Percentiles rank a stretch among this genome's conserved stretches.
phyloP scores from a whole-genome alignment of 139 green algal species.

The Spirogloea muscicola region DNA sequence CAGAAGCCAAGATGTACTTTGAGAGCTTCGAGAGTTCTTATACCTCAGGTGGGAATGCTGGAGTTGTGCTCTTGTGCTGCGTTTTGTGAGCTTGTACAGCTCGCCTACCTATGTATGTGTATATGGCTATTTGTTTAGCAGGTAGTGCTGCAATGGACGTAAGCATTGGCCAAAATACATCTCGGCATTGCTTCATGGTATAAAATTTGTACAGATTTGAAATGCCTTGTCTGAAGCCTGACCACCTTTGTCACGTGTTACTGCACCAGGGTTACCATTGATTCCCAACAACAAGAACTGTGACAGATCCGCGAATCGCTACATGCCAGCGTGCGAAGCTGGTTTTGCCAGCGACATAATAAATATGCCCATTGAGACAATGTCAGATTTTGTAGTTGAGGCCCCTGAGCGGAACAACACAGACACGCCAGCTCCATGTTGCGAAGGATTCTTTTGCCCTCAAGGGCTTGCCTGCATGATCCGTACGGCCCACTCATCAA shows the following conservation, averaged over 20 bases:
- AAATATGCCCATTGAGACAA: background rate
- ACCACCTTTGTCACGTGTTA: background rate
- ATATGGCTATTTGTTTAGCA: background rate
- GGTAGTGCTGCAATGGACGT: too few relatives aligned
- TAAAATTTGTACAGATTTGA: background rate
- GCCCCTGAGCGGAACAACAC: background rate
- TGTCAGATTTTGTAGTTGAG: background rate
- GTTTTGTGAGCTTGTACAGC: background rate
- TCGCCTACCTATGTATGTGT: background rate
- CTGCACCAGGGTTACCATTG: background rate
- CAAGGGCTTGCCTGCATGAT: constrained; percentile 44
- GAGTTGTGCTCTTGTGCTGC: background rate
- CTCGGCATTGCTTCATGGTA: background rate
- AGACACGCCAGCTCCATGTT: constrained; percentile 2
- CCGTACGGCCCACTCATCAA: too few relatives aligned
- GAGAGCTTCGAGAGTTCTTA: background rate
- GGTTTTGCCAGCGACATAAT: constrained; percentile 9
- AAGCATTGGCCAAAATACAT: background rate
- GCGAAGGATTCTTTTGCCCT: constrained; percentile 41
- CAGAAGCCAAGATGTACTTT: constrained; percentile 1
- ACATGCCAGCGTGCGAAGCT: background rate
- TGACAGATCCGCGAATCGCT: background rate
- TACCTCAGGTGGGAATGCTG: background rate
- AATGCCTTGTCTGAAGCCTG: background rate
- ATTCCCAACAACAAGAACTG: constrained; percentile 14